Base-by-base conservation (phyloP, 176 grass and related monocot species). In the Dendrocalamus sinicus region DNA sequence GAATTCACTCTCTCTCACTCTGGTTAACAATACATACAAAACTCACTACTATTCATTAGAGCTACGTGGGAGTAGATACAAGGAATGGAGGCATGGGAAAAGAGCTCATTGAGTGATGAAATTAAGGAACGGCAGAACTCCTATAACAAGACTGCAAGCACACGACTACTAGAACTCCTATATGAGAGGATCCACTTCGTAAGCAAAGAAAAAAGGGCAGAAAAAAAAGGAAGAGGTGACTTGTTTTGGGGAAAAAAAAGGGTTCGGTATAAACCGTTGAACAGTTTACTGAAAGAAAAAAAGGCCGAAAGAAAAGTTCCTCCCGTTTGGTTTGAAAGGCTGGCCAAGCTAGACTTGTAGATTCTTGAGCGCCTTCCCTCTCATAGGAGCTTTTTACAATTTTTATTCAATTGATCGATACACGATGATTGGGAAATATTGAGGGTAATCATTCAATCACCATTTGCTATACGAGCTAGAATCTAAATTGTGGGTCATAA, bases 281-380 rank as follows among this genome's bases (percentile, higher is more conserved):
- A 50, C 19, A 39, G 46, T 71, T 41, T n/a, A n/a, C 65, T 16
- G 20, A 35, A 71, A 72, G n/a, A 35, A 54, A 51, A 84, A 73
- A 76, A 26, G 47, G 54, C 7, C 2, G 22, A 35, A 71, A 48
- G 13, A 76, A 81, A 70, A 81, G 83, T 28, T 7, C 46, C 17
- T 1, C 6, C 46, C 44, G 46, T 76, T 72, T 37, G 57, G 23
- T 53, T 63, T 90, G 78, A 83, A 86, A 86, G 84, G 67, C 73
- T 78, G 79, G 50, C 6, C 66, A 55, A 26, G 30, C 74, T 87
- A 79, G 73, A 39, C 40, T 28, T 3, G 39, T 83, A 90, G 79
- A 87, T 79, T 72, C 73, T 83, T 48, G 84, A 87, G 78, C 58
- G 73, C 77, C 39, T 86, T 76, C 79, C 35, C 67, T 59, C 28